phyloP scores from a whole-genome alignment of 2,329 filamentous ascomycete genomes.

The Trichoderma hamatum region DNA sequence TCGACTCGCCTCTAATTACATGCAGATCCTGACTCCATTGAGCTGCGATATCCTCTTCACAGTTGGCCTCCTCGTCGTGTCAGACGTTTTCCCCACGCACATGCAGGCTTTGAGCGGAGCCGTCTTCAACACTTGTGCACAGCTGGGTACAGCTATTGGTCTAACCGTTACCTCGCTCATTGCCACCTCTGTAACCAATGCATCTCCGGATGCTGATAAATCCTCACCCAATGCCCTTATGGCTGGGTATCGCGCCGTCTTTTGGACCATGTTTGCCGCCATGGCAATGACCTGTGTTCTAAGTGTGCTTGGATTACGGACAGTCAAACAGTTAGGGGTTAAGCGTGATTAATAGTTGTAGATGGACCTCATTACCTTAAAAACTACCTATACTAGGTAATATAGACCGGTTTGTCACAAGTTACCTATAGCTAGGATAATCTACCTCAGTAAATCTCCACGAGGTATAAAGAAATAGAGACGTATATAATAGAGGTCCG shows the following conservation, averaged over 20 bases:
- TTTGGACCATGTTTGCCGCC: conserved; percentile 54
- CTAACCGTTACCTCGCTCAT: conserved; percentile 53
- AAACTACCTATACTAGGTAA: background rate
- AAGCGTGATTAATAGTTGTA: background rate
- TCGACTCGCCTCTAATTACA: background rate
- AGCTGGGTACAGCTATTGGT: conserved; percentile 58
- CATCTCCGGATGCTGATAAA: conserved; percentile 33
- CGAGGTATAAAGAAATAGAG: background rate
- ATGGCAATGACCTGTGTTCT: conserved; percentile 39
- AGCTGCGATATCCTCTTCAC: conserved; percentile 57
- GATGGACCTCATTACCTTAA: background rate
- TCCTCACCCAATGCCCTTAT: conserved; percentile 42
- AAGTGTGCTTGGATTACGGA: conserved; percentile 12
- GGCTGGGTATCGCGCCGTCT: conserved; percentile 53
- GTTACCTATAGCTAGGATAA: background rate
- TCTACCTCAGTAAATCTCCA: background rate
- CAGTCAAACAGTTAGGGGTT: background rate
- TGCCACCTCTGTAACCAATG: conserved; percentile 43
- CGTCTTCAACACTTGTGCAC: conserved; percentile 62
- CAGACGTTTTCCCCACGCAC: conserved; percentile 57
- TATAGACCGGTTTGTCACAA: background rate
- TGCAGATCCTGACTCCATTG: conserved; percentile 44
- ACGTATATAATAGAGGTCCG: background rate
- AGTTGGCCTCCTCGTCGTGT: conserved; percentile 57
- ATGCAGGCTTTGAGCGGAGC: conserved; percentile 63